A percentile compares a stretch with the other conserved stretches of the same genome.
These are phyloP conservation scores for Raphidocelis subcapitata DNA, from an alignment of 139 green algal genomes.

Conservation along the genomic window DNA sequence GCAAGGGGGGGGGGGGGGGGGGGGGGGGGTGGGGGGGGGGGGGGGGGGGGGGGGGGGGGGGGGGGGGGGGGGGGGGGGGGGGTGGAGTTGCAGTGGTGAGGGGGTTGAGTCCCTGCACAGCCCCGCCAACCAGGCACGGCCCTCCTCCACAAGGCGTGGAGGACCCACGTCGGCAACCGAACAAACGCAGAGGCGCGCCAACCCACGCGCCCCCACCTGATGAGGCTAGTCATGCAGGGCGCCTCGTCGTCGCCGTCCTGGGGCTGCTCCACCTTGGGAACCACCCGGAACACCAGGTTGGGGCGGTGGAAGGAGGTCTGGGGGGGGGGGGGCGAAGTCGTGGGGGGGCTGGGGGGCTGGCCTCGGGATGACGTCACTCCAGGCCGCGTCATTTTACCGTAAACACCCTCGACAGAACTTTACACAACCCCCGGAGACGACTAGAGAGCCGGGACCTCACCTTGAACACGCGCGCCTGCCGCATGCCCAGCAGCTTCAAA, in stretches of 20 bases:
- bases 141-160: neutral
- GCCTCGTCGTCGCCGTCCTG: slow-evolving; percentile 32
- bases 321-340: neutral
- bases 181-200: slow-evolving; percentile 46
- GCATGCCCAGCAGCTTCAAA: slow-evolving; percentile 44
- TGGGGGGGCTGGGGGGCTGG: neutral
- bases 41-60: too few species aligned
- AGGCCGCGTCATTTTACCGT: too few species aligned
- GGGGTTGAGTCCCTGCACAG: neutral
- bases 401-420: too few species aligned
- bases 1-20: too few species aligned
- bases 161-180: neutral
- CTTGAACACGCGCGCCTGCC: slow-evolving; percentile 29
- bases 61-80: too few species aligned
- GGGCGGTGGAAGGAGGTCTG: slow-evolving; percentile 82
- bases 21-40: too few species aligned
- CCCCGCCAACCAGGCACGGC: neutral
- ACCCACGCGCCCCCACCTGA: neutral
- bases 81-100: too few species aligned
- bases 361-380: too few species aligned
- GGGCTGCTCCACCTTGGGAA: slow-evolving; percentile 55
- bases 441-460: neutral
- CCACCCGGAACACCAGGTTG: slow-evolving; percentile 76
- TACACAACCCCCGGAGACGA: too few species aligned
- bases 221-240: slow-evolving; percentile 32